Evolutionary conservation across 2,329 filamentous ascomycete genomes (phyloP).

Genomic region (Monosporascus cannonballus): DNA sequence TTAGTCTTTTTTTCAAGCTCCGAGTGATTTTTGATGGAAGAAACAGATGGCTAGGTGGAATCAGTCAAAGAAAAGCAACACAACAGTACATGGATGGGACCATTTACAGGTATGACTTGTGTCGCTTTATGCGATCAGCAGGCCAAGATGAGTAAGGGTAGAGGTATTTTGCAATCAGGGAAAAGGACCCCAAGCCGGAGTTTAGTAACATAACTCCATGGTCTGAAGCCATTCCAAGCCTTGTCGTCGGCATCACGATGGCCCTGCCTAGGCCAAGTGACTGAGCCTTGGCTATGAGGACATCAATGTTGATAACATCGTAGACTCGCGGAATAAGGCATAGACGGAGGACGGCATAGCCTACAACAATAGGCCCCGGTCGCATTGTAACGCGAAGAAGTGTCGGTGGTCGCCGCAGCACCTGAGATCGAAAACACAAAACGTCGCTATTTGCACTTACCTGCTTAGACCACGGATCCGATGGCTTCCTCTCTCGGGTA

Average conservation of each 20-base stretch:
- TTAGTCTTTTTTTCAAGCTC: slow-evolving; percentile 1
- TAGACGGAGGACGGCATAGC: not conserved
- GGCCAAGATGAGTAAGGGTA: not conserved
- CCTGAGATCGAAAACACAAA: not conserved
- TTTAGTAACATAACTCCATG: not conserved
- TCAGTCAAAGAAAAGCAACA: not conserved
- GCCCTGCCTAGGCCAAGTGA: not conserved
- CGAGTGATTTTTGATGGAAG: not conserved
- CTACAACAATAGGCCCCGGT: not conserved
- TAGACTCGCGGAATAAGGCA: not conserved
- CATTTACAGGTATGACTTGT: not conserved
- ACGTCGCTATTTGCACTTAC: slow-evolving; percentile 15
- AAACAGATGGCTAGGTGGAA: slow-evolving; percentile 10
- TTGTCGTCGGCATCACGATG: not conserved
- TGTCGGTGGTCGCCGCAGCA: not conserved
- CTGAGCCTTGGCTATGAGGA: not conserved
- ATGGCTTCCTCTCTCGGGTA: slow-evolving; percentile 31
- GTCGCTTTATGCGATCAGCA: not conserved
- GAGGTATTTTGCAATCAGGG: not conserved
- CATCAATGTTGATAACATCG: not conserved
- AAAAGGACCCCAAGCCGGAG: not conserved
- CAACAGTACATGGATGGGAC: not conserved
- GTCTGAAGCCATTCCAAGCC: not conserved
- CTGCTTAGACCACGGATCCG: slow-evolving; percentile 29
- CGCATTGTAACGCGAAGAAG: not conserved